Evolutionary conservation across 306 rosid genomes (phyloP), one percentile per base, ranked within the genome.

Genomic region (Malus orientalis): DNA sequence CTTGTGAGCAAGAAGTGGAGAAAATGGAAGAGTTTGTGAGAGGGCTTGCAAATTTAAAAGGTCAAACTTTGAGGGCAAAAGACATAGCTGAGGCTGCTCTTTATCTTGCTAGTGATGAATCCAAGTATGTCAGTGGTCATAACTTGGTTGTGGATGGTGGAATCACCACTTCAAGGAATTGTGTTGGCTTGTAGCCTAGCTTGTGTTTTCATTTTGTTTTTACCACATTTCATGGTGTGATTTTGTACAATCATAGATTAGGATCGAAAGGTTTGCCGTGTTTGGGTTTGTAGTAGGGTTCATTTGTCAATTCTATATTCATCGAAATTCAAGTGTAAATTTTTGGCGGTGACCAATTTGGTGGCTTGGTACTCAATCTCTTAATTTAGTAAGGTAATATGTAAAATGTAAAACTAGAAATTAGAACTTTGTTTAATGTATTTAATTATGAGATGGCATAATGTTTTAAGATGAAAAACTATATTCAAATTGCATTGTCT

Each of bases 131-230:
- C 58, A 94, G 97, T 77, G 98, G 98, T 11, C 98, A 94, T 75
- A 94, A 94, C 42, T 90, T 94, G 33, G 98, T 94, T 51, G 94
- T 94, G 6, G 98, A 94, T 69, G 96, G 98, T 67, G 98, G 98
- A 79, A 38, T 94, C 64, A 94, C 98, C 63, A 76, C 90, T 33
- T 91, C 94, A 7, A 90, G 76, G 76, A 94, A 94, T 87, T 88
- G 93, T 76, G 82, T 94, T 77, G 91, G 89, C 19, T 70, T 91
- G 70, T 89, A 75, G 55, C 62, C 13, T n/a, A 51, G 19, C 19
- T 19, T 29, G 7, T 44, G 7, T 44, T 13, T 42, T 42, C 0
- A 33, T 40, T 62, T 6, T 11, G 55, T 71, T 45, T 69, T 71
- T 51, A 49, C 36, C 55, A 23, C 7, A 33, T 75, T 77, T 22